A percentile compares a stretch with the other conserved stretches of the same genome.
phyloP scores from a whole-genome alignment of 108 stramenopile genomes.

The Cyclotella sp. region DNA sequence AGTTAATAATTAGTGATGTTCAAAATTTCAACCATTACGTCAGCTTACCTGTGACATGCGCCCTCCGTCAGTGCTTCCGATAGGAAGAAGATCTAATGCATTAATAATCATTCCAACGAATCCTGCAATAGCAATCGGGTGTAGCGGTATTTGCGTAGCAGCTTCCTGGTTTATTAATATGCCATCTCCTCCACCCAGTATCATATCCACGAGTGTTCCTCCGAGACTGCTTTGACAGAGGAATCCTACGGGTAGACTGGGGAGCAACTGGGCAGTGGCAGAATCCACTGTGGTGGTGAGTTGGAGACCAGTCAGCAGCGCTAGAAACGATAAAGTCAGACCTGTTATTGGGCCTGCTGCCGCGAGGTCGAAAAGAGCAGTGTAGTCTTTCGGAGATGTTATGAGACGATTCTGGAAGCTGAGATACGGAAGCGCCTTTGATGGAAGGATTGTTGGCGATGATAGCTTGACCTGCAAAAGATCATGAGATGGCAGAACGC shows the following conservation, averaged over 20 bases:
- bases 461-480: conserved; percentile 35
- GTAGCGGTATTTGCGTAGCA: conserved; percentile 61
- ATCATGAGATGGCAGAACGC: background rate
- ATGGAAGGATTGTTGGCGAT: conserved; percentile 57
- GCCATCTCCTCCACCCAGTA: conserved; percentile 56
- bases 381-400: conserved; percentile 64
- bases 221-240: conserved; percentile 70
- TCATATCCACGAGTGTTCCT: conserved; percentile 63
- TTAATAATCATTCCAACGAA: conserved; percentile 73
- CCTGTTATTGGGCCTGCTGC: conserved; percentile 74
- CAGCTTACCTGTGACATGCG: conserved; percentile 51
- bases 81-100: conserved; percentile 74
- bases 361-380: conserved; percentile 77
- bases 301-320: conserved; percentile 65
- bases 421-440: conserved; percentile 54
- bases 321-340: conserved; percentile 54
- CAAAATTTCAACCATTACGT: too few relatives aligned
- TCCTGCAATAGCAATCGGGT: conserved; percentile 84
- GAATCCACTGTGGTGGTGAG: conserved; percentile 59
- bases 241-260: conserved; percentile 67
- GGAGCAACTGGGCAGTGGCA: conserved; percentile 49
- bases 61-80: conserved; percentile 82
- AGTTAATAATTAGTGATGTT: too few relatives aligned
- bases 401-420: conserved; percentile 65
- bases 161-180: conserved; percentile 64